Percentiles rank a stretch among this genome's conserved stretches.
Evolutionary conservation across 352 stramenopile species (phyloP).

Genomic region (Phytophthora fragariaefolia): DNA sequence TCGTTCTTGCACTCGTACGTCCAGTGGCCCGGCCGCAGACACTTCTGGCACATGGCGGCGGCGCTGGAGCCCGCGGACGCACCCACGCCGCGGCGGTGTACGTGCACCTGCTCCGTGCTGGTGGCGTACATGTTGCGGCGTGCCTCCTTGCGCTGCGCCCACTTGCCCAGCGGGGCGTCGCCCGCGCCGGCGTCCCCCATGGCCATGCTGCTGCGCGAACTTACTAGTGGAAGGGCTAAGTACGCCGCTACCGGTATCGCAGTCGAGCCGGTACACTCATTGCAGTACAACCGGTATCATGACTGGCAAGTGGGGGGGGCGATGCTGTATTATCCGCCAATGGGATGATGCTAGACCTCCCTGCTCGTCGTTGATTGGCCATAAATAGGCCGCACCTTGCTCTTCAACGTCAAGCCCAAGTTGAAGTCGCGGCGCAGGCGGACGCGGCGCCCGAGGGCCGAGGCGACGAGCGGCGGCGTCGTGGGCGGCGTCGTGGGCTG

Average conservation of each 20-base stretch:
- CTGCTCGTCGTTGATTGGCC: conserved; percentile 26
- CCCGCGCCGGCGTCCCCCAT: conserved; percentile 45
- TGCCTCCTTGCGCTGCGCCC: conserved; percentile 75
- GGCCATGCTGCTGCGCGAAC: too few species aligned
- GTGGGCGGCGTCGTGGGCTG: conserved; percentile 53
- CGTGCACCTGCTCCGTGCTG: conserved; percentile 76
- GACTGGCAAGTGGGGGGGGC: neutral
- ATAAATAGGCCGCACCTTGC: conserved; percentile 19
- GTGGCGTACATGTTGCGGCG: conserved; percentile 86
- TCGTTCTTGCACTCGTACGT: conserved; percentile 91
- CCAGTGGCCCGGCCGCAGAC: conserved; percentile 79
- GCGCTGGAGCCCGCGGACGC: conserved; percentile 24
- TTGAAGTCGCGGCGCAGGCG: conserved; percentile 19
- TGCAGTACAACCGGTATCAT: too few species aligned
- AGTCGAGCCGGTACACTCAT: too few species aligned
- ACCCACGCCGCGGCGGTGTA: conserved; percentile 53
- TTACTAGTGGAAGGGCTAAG: too few species aligned
- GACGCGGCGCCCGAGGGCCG: conserved; percentile 45
- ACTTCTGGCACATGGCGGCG: conserved; percentile 84
- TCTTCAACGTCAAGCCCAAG: conserved; percentile 23
- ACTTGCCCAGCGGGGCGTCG: conserved; percentile 63
- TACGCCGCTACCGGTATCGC: too few species aligned
- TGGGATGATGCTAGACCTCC: conserved; percentile 6
- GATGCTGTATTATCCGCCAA: conserved; percentile 20
- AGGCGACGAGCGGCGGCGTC: conserved; percentile 50